These are phyloP conservation scores for Pyrenochaeta sp. DNA, from an alignment of 2,329 filamentous ascomycete species.

Conservation along the genomic window DNA sequence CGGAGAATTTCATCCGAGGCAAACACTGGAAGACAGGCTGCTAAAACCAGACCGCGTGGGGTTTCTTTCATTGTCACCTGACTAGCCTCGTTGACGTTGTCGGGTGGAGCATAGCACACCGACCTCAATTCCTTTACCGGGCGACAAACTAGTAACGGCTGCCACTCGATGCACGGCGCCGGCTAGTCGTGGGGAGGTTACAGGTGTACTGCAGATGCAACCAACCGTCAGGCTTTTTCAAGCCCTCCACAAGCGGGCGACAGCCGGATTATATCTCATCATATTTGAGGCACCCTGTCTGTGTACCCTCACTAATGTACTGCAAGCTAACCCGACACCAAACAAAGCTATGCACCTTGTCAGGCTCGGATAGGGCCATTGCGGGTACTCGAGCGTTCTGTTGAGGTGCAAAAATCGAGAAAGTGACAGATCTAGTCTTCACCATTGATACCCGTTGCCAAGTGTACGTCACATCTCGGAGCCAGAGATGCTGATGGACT, in stretches of 20 bases:
- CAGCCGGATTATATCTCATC: conserved; percentile 24
- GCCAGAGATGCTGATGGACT: too few relatives aligned
- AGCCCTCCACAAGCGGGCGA: conserved; percentile 24
- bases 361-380: conserved; percentile 15
- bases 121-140: conserved; percentile 22
- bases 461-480: conserved; percentile 3
- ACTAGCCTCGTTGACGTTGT: conserved; percentile 19
- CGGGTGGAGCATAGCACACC: conserved; percentile 19
- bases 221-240: conserved; percentile 27
- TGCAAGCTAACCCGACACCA: conserved; percentile 43
- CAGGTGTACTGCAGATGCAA: conserved; percentile 33
- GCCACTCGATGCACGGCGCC: conserved; percentile 28
- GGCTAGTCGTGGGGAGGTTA: conserved; percentile 33
- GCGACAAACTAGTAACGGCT: conserved; percentile 27
- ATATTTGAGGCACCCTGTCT: conserved; percentile 35
- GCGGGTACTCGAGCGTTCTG: conserved; percentile 16
- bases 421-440: conserved; percentile 40
- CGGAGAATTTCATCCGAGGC: conserved; percentile 5
- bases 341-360: conserved; percentile 33
- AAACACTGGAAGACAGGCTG: conserved; percentile 2
- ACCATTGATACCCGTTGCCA: conserved; percentile 3
- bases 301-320: conserved; percentile 43
- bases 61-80: conserved; percentile 20
- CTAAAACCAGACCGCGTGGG: too few relatives aligned
- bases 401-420: conserved; percentile 22